Conservation (phyloP, 2,329 filamentous ascomycete genomes). For the Aspergillus texensis region DNA sequence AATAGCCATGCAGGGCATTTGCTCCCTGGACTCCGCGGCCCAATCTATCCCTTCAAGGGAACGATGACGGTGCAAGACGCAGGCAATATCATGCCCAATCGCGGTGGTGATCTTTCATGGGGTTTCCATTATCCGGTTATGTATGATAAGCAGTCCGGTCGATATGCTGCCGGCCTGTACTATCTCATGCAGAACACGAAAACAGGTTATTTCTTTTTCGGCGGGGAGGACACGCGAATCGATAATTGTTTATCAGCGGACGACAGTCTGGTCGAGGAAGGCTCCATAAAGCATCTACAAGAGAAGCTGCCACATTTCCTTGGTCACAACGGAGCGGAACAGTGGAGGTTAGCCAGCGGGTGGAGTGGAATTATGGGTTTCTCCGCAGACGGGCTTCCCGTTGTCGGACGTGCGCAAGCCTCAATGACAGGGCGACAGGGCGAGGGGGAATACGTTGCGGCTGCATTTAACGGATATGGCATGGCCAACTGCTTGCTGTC, state of each 20-base stretch:
- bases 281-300: slow-evolving; percentile 24
- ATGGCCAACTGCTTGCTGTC: slow-evolving; percentile 59
- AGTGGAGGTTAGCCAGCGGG: slow-evolving; percentile 27
- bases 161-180: slow-evolving; percentile 25
- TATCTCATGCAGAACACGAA: slow-evolving; percentile 31
- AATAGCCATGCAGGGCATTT: slow-evolving; percentile 48
- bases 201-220: slow-evolving; percentile 31
- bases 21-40: slow-evolving; percentile 42
- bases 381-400: slow-evolving; percentile 52
- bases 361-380: slow-evolving; percentile 54
- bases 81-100: slow-evolving; percentile 19
- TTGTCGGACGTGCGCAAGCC: slow-evolving; percentile 53
- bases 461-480: slow-evolving; percentile 67
- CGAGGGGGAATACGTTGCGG: slow-evolving; percentile 55
- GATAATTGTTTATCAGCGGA: slow-evolving; percentile 25
- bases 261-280: slow-evolving; percentile 22
- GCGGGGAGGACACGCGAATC: slow-evolving; percentile 27
- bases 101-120: slow-evolving; percentile 30
- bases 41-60: slow-evolving; percentile 43
- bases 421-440: slow-evolving; percentile 37
- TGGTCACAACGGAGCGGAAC: slow-evolving; percentile 7
- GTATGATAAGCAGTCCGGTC: slow-evolving; percentile 21
- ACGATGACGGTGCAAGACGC: slow-evolving; percentile 49
- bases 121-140: slow-evolving; percentile 31
- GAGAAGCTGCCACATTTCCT: slow-evolving; percentile 25